Evolutionary conservation across 1,139 yeast genomes (phyloP), one percentile per base, ranked within the genome.

Genomic region (Wickerhamomyces sp.): DNA sequence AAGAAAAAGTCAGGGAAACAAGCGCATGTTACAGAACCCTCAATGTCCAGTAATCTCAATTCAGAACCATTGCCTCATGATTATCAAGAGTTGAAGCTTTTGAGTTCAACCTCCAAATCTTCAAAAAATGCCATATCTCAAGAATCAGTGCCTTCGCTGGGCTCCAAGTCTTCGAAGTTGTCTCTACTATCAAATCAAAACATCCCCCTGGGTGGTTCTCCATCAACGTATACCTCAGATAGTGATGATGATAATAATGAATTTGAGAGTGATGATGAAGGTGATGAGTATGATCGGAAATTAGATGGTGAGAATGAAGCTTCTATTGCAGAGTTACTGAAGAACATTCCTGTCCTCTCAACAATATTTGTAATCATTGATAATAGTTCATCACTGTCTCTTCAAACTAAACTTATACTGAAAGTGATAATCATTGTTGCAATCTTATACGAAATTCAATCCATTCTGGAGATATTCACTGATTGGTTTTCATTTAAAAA

Each of bases 371-470:
- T 17, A 2, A 32, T 33, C 17, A 45, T 52, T 27, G 53, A 52
- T 27, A 35, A 41, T 15, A 47, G 35, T 18, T 33, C 36, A 8
- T n/a, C 33, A n/a, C 21, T 50, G 9, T 37, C 52, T 0, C 30
- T 32, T 2, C 35, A 34, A 14, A 31, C 41, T 5, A 50, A 50
- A 37, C 31, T 47, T 1, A 15, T 46, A 4, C 5, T 49, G 18
- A 53, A 51, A 26, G 9, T 38, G 10, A 34, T 25, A 1, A n/a
- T 53, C 4, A 17, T 50, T 1, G 15, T 53, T n/a, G 41, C 46
- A 43, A 29, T 48, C n/a, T 25, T 50, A 19, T 49, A 51, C 31
- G 55, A 53, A 36, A 33, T 50, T 9, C 48, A 49, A n/a, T 17
- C 38, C 2, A 15, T 45, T 2, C 13, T 43, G 18, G 42, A 42